Percentiles rank a stretch among this genome's conserved stretches.
Conservation (phyloP, 1,284 basidiomycete genomes). For the Hortiboletus rubellus region DNA sequence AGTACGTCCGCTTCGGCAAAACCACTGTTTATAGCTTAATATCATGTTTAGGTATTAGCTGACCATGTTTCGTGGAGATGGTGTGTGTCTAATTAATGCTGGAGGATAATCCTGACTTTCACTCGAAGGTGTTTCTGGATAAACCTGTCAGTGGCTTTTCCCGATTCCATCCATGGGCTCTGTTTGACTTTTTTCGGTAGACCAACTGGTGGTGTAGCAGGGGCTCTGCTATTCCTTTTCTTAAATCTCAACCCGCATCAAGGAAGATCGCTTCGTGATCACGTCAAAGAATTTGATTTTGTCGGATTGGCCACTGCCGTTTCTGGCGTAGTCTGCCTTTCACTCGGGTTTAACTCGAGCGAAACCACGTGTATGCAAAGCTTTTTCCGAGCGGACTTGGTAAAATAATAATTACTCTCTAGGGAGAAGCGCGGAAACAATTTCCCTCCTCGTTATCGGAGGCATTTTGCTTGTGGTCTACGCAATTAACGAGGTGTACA, state of each 20-base stretch:
- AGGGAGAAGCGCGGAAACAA: constrained; percentile 41
- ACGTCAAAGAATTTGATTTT: constrained; percentile 47
- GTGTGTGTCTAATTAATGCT: constrained; percentile 18
- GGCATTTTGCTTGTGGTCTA: constrained; percentile 40
- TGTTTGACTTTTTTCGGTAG: constrained; percentile 13
- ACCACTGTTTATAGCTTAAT: neutral
- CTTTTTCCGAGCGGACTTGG: neutral
- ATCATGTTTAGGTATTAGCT: constrained; percentile 40
- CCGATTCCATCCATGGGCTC: neutral
- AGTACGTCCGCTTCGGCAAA: constrained; percentile 16
- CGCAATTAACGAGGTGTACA: constrained; percentile 47
- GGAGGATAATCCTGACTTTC: neutral
- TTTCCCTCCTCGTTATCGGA: constrained; percentile 51
- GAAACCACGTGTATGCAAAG: constrained; percentile 27
- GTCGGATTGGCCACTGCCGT: constrained; percentile 49
- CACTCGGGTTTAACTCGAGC: constrained; percentile 40
- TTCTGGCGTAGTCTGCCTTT: constrained; percentile 46
- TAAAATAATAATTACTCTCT: constrained; percentile 9
- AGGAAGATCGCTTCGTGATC: constrained; percentile 32
- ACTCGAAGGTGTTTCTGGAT: constrained; percentile 37
- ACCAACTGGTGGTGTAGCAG: constrained; percentile 48
- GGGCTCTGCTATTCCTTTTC: constrained; percentile 33
- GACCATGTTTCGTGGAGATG: constrained; percentile 41
- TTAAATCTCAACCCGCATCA: constrained; percentile 38
- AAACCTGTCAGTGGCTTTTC: constrained; percentile 32